A percentile compares a stretch with the other conserved stretches of the same genome.
These are phyloP conservation scores for Cardamine occulta DNA, from an alignment of 345 rosid species.

Conservation along the genomic window DNA sequence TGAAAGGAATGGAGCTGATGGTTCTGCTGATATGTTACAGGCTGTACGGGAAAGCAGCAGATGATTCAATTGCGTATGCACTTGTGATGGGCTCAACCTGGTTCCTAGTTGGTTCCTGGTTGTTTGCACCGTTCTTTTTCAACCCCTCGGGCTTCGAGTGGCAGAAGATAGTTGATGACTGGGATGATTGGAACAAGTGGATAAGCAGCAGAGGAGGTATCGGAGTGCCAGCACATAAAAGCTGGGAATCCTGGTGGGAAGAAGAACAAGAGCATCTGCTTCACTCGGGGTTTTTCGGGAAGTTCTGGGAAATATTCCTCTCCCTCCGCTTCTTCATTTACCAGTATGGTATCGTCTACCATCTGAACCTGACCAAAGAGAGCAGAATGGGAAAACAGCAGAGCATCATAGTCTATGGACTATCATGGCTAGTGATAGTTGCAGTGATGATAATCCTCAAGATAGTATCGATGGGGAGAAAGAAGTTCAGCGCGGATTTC, in stretches of 20 bases:
- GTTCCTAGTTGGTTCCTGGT: conserved; percentile 86
- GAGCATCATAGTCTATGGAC: conserved; percentile 79
- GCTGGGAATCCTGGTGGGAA: conserved; percentile 99
- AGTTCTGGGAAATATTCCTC: conserved; percentile 76
- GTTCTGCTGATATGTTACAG: conserved; percentile 70
- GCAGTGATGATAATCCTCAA: conserved; percentile 79
- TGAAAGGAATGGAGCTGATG: conserved; percentile 85
- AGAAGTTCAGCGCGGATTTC: conserved; percentile 94
- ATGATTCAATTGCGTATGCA: conserved; percentile 40
- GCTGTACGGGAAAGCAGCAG: conserved; percentile 63
- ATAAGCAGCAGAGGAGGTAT: conserved; percentile 89
- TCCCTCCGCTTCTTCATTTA: conserved; percentile 74
- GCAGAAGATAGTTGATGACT: conserved; percentile 98
- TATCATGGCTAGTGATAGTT: conserved; percentile 91
- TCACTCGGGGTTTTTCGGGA: conserved; percentile 71
- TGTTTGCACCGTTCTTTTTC: conserved; percentile 88
- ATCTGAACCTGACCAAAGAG: conserved; percentile 60
- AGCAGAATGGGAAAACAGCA: conserved; percentile 60
- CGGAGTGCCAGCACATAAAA: conserved; percentile 89
- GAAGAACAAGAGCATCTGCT: conserved; percentile 94
- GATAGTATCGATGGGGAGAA: conserved; percentile 95
- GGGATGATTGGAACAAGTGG: conserved; percentile 99
- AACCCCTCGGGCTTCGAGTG: conserved; percentile 98
- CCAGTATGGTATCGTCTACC: conserved; percentile 93
- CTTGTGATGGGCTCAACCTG: conserved; percentile 79